Conservation (phyloP, 805 yeast species). For the Zygosaccharomyces lentus region DNA sequence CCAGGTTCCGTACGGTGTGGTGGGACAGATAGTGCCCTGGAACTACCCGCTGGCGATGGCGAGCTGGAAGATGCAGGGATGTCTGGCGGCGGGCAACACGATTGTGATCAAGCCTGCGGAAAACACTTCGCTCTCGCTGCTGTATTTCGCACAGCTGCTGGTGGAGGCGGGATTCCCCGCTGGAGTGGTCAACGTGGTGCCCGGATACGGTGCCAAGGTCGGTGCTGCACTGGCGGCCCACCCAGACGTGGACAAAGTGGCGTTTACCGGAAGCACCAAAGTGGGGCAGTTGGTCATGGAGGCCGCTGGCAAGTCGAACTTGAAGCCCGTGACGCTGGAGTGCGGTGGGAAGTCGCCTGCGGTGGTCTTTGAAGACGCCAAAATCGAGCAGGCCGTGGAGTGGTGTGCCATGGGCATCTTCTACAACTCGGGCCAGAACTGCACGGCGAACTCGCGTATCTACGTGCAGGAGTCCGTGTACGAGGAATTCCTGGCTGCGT, state of each 20-base stretch:
- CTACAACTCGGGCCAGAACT: slow-evolving; percentile 56
- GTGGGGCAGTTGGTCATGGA: slow-evolving; percentile 40
- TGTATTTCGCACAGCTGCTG: slow-evolving; percentile 38
- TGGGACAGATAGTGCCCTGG: slow-evolving; percentile 47
- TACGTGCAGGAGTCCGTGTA: slow-evolving; percentile 49
- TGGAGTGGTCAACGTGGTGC: slow-evolving; percentile 43
- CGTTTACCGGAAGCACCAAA: slow-evolving; percentile 49
- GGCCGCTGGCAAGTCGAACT: slow-evolving; percentile 36
- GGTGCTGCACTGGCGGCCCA: slow-evolving; percentile 42
- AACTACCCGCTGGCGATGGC: slow-evolving; percentile 46
- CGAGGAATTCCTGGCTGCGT: slow-evolving; percentile 43
- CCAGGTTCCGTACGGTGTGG: slow-evolving; percentile 47
- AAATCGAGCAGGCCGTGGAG: slow-evolving; percentile 39
- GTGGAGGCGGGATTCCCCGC: slow-evolving; percentile 42
- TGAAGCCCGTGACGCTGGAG: slow-evolving; percentile 43
- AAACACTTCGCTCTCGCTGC: slow-evolving; percentile 42
- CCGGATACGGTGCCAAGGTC: slow-evolving; percentile 39
- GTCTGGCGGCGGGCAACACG: slow-evolving; percentile 46
- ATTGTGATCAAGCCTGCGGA: slow-evolving; percentile 44
- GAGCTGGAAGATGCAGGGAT: slow-evolving; percentile 47
- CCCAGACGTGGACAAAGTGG: slow-evolving; percentile 41
- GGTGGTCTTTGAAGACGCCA: slow-evolving; percentile 41
- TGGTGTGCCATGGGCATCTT: slow-evolving; percentile 49
- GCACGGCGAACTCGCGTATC: slow-evolving; percentile 56
- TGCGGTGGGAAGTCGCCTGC: slow-evolving; percentile 48